phyloP scores from a whole-genome alignment of 495 filamentous ascomycete species.

The Penicillium canariense region DNA sequence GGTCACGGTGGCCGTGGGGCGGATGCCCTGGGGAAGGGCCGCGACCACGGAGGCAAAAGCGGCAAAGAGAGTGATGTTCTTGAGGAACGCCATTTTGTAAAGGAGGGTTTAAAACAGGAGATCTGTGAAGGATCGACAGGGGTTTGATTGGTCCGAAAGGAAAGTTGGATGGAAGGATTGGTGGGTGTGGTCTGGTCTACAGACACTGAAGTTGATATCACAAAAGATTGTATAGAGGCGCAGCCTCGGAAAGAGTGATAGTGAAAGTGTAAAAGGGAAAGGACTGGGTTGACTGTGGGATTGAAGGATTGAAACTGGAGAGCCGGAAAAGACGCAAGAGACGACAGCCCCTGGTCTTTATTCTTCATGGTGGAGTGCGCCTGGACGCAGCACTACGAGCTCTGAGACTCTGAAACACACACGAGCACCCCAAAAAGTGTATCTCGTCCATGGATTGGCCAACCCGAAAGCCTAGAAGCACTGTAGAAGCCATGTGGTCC shows the following conservation, averaged over 20 bases:
- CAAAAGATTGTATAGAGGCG: constrained; percentile 13
- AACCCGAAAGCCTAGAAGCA: not conserved
- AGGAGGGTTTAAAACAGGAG: no score
- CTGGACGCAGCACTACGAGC: not conserved
- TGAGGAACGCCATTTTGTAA: constrained; percentile 24
- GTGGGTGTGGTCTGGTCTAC: constrained; percentile 17
- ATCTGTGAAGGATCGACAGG: not conserved
- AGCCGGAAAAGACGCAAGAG: not conserved
- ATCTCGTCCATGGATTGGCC: not conserved
- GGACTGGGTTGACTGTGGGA: not conserved
- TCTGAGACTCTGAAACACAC: constrained; percentile 3
- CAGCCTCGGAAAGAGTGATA: constrained; percentile 17
- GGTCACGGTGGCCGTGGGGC: constrained; percentile 3
- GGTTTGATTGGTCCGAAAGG: not conserved
- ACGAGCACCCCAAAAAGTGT: not conserved
- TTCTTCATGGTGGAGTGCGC: constrained; percentile 2
- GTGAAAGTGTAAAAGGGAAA: not conserved
- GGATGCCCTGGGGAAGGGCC: constrained; percentile 5
- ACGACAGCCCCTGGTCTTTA: constrained; percentile 3
- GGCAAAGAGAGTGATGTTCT: constrained; percentile 12
- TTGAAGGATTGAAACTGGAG: not conserved
- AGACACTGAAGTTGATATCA: constrained; percentile 9
- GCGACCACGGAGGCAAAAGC: constrained; percentile 17
- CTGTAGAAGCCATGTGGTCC: not conserved
- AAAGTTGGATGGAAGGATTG: not conserved